Evolutionary conservation across 257 asterid species (phyloP), one percentile per base, ranked within the genome.

Genomic region (Eucommia ulmoides): DNA sequence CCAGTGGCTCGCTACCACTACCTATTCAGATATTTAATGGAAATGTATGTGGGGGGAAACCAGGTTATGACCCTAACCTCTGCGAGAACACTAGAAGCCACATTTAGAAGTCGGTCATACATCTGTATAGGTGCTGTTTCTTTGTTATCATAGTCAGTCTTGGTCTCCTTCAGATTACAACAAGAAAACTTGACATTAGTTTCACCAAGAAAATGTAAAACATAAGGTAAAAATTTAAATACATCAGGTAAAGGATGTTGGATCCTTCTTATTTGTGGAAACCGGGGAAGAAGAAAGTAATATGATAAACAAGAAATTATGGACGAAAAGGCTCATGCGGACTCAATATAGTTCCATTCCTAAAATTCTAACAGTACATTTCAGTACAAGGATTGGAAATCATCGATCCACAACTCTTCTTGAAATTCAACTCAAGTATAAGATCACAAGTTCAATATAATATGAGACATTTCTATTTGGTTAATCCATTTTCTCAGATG

Each of bases 81-180:
- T 53, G 75, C 75, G 45, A 78, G 84, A 22, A 96, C 81, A 65
- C 56, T 56, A 3, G 86, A 66, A 49, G 96, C 96, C 79, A 80
- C 60, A 25, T 65, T 65, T 46, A 85, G 61, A 9, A 89, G 74
- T 24, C 72, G 72, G 50, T 79, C 58, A 59, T 89, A 73, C 93
- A 89, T 74, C 65, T 53, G 55, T 56, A 78, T 69, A 2, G 69
- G 66, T 25, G 53, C 24, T 50, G 57, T 55, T 50, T 52, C 81
- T 45, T 56, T 53, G 20, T 41, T 68, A 20, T 45, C 17, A 7
- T 61, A 1, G 45, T 25, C 50, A 19, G 54, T 44, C 24, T 63
- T 55, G 9, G 23, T 44, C 48, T 50, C 78, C 93, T 78, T 24
- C 49, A 65, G 23, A 20, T 3, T 6, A 3, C 45, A 3, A 14